phyloP scores from a whole-genome alignment of 108 stramenopile species.

The Conticribra weissflogii region DNA sequence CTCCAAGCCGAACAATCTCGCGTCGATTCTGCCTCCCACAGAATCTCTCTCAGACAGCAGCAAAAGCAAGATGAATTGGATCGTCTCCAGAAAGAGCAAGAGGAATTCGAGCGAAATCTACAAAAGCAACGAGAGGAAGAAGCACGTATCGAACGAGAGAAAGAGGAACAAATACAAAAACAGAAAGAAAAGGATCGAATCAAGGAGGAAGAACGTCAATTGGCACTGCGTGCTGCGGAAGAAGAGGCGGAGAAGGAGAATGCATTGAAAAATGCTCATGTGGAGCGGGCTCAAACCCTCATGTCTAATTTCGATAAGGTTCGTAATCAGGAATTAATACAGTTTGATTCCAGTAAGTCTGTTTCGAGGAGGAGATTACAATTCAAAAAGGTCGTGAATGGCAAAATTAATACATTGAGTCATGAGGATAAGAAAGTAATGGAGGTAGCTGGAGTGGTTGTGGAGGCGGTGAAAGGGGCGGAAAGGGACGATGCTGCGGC shows the following conservation, averaged over 20 bases:
- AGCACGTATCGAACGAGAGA: conserved; percentile 1
- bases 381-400: conserved; percentile 85
- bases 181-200: conserved; percentile 23
- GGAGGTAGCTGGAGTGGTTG: conserved; percentile 62
- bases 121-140: conserved; percentile 8
- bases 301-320: conserved; percentile 56
- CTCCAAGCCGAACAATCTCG: conserved; percentile 31
- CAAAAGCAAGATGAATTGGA: conserved; percentile 19
- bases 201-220: conserved; percentile 7
- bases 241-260: conserved; percentile 25
- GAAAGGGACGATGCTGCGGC: conserved; percentile 54
- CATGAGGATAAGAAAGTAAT: conserved; percentile 69
- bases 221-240: conserved; percentile 11
- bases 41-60: conserved; percentile 17
- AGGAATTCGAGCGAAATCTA: conserved; percentile 5
- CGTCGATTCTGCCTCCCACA: conserved; percentile 9
- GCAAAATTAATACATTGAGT: conserved; percentile 82
- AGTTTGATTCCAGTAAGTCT: conserved; percentile 64
- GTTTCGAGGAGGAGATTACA: conserved; percentile 64
- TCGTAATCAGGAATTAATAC: conserved; percentile 46
- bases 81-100: conserved; percentile 13
- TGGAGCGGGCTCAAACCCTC: conserved; percentile 52
- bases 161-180: conserved; percentile 14
- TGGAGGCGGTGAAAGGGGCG: conserved; percentile 53
- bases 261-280: conserved; percentile 8